Percentiles rank a stretch among this genome's conserved stretches.
Conservation (phyloP, 2,329 filamentous ascomycete species). For the Ophiosphaerella korrae region DNA sequence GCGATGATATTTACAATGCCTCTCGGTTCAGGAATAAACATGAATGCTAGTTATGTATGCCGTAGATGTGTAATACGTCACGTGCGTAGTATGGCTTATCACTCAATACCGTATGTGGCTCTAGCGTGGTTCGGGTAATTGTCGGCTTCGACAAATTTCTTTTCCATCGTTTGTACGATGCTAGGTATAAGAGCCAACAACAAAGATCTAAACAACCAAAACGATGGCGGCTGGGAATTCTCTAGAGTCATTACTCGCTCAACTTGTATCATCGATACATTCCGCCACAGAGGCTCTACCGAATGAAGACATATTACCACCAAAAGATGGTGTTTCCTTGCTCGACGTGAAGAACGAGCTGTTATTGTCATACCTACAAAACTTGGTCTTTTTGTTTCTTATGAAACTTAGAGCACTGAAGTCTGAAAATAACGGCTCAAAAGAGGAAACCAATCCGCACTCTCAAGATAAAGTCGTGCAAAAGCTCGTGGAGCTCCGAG, state of each 20-base stretch:
- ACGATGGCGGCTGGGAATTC: conserved; percentile 49
- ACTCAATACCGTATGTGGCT: no score
- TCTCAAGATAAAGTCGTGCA: conserved; percentile 73
- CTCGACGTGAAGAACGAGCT: conserved; percentile 96
- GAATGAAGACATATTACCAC: conserved; percentile 68
- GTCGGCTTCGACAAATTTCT: conserved; percentile 9
- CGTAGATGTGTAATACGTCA: no score
- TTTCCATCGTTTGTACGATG: background rate
- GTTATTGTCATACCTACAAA: conserved; percentile 94
- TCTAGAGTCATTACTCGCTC: conserved; percentile 48
- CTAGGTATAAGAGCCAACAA: background rate
- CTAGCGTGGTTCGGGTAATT: background rate
- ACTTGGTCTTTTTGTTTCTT: conserved; percentile 85
- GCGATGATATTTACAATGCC: no score
- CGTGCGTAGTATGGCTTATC: no score
- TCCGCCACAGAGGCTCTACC: conserved; percentile 60
- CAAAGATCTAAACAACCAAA: conserved; percentile 2
- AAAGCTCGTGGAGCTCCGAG: conserved; percentile 87
- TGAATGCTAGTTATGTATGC: no score
- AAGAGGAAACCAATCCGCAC: conserved; percentile 46
- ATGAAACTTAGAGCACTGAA: conserved; percentile 67
- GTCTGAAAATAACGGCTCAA: conserved; percentile 29
- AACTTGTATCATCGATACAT: conserved; percentile 65
- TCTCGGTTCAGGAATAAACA: no score
- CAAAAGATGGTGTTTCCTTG: conserved; percentile 86